Conservation (phyloP, 768 basidiomycete genomes). For the Calocybe cyanea region DNA sequence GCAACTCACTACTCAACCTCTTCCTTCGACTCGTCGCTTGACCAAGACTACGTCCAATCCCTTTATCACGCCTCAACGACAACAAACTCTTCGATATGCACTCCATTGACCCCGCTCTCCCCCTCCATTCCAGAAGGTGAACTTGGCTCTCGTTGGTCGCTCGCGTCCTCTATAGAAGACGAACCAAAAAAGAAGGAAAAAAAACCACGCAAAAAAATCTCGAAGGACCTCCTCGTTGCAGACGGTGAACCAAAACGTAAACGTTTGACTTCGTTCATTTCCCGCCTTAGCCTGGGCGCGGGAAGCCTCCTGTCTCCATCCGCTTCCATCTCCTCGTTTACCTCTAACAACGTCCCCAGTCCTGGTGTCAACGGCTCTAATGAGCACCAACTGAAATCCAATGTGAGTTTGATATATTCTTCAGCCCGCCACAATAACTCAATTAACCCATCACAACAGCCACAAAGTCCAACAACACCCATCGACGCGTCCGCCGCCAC, state of each 20-base stretch:
- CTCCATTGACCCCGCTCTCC: background rate
- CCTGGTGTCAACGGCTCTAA: too few species aligned
- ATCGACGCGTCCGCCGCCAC: too few species aligned
- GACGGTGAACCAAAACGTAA: slow-evolving; percentile 5
- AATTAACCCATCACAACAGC: too few species aligned
- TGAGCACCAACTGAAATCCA: too few species aligned
- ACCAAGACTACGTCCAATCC: background rate
- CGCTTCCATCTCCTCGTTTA: background rate
- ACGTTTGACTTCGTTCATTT: slow-evolving; percentile 10
- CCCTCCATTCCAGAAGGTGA: slow-evolving; percentile 3
- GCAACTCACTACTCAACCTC: slow-evolving; percentile 16
- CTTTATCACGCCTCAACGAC: background rate
- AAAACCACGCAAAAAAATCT: background rate
- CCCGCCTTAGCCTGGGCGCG: slow-evolving; percentile 7
- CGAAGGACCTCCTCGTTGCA: background rate
- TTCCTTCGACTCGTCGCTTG: background rate
- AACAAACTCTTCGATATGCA: slow-evolving; percentile 5
- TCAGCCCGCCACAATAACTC: background rate
- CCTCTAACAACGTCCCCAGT: too few species aligned
- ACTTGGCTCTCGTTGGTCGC: slow-evolving; percentile 11
- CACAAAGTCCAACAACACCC: too few species aligned
- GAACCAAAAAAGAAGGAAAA: background rate
- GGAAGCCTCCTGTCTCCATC: background rate
- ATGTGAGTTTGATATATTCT: too few species aligned
- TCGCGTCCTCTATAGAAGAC: slow-evolving; percentile 5